phyloP scores from a whole-genome alignment of 2,329 filamentous ascomycete species.

The Coniochaeta pulveracea region DNA sequence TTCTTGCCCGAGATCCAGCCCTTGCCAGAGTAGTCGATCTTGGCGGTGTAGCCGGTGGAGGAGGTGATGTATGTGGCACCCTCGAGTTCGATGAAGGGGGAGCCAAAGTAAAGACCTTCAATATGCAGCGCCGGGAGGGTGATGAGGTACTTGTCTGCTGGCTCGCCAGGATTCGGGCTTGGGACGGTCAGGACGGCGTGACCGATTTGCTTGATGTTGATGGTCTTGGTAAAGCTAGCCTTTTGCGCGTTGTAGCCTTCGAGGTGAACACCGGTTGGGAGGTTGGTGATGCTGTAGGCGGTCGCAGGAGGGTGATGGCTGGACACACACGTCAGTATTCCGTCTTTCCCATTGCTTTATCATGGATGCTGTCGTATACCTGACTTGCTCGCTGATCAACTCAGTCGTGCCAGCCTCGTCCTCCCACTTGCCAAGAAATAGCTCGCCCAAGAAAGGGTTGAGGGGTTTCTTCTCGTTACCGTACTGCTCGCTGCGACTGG shows the following conservation, averaged over 20 bases:
- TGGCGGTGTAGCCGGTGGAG: conserved; percentile 75
- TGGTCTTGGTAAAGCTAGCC: conserved; percentile 85
- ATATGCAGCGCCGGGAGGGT: conserved; percentile 87
- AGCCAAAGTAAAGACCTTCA: conserved; percentile 77
- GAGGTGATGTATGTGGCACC: conserved; percentile 76
- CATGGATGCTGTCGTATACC: conserved; percentile 26
- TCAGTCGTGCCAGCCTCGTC: conserved; percentile 72
- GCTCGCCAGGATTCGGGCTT: conserved; percentile 13
- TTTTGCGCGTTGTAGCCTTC: conserved; percentile 94
- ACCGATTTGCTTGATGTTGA: conserved; percentile 89
- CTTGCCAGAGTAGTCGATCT: conserved; percentile 87
- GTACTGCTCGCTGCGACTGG: conserved; percentile 61
- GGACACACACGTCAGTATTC: neutral
- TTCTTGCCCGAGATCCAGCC: conserved; percentile 95
- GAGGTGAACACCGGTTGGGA: conserved; percentile 66
- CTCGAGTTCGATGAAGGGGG: conserved; percentile 86
- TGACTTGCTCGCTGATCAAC: conserved; percentile 89
- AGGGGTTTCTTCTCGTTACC: conserved; percentile 96
- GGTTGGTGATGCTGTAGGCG: conserved; percentile 85
- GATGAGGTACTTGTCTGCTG: conserved; percentile 69
- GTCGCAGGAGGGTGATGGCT: conserved; percentile 91
- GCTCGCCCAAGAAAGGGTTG: conserved; percentile 90
- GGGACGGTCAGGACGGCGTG: conserved; percentile 76
- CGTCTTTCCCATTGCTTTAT: too few species aligned
- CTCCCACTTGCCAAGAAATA: conserved; percentile 87